Percentiles rank a stretch among this genome's conserved stretches.
Evolutionary conservation across 2,329 filamentous ascomycete species (phyloP).

Genomic region (Drechslerella stenobrocha): DNA sequence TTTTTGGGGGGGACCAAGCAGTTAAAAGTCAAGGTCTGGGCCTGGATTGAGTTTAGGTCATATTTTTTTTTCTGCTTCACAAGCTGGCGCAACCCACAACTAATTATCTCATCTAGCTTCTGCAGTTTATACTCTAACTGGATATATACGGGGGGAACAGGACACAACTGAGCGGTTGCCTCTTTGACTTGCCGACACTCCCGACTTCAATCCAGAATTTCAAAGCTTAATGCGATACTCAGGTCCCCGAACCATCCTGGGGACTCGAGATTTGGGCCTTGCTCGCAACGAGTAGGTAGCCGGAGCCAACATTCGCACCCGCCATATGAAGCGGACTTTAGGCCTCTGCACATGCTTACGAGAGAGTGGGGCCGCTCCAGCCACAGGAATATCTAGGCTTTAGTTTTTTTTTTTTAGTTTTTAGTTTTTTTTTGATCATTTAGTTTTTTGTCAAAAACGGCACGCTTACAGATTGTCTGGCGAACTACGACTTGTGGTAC

Average conservation of each 20-base stretch:
- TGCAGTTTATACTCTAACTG: constrained; percentile 45
- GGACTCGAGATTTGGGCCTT: constrained; percentile 6
- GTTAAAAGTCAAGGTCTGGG: constrained; percentile 48
- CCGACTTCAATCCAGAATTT: constrained; percentile 6
- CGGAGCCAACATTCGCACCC: constrained; percentile 15
- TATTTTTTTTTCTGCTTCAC: constrained; percentile 38
- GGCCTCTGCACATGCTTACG: constrained; percentile 2
- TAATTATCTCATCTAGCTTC: constrained; percentile 38
- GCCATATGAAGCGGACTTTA: constrained; percentile 14
- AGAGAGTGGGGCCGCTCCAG: constrained; percentile 29
- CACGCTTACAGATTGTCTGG: too few species aligned
- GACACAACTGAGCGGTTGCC: constrained; percentile 23
- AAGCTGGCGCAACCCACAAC: constrained; percentile 44
- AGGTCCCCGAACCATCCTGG: constrained; percentile 11
- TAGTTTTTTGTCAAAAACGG: too few species aligned
- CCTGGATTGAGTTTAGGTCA: constrained; percentile 45
- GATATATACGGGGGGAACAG: constrained; percentile 39
- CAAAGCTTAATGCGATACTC: constrained; percentile 38
- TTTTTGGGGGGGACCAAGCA: constrained; percentile 45
- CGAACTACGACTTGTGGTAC: too few species aligned
- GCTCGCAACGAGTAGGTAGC: constrained; percentile 26
- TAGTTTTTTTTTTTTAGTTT: background rate
- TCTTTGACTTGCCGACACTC: constrained; percentile 23
- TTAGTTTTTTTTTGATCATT: too few species aligned
- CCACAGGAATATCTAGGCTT: constrained; percentile 43